Base-by-base conservation (phyloP, 2,329 filamentous ascomycete genomes). In the Claviceps sorghi region DNA sequence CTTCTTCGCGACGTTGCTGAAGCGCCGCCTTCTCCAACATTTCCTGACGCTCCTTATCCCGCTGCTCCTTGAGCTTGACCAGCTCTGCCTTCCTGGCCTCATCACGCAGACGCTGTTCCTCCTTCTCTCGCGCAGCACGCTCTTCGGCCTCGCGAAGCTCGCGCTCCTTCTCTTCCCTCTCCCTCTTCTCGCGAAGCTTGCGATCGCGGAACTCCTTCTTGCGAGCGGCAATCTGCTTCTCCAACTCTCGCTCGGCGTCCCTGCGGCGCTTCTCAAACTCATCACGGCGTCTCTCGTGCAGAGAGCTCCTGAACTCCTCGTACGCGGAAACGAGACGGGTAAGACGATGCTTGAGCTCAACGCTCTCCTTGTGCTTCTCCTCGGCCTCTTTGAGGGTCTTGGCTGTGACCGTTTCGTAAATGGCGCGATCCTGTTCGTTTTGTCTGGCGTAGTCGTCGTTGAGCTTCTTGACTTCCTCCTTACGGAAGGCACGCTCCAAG, bases 191-290 rank as follows among this genome's bases (percentile, higher is more conserved):
- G 53, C 85, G 82, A 52, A 87, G 78, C 67, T 84, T 84, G 60
- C 82, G 81, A 65, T 96, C 91, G 61, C 86, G 84, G 63, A 86
- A 82, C 67, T 96, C 89, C 77, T 88, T 91, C 71, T 89, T 83
- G 63, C 93, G 87, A 58, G 82, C 79, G 41, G 84, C 80, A 70
- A 96, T 95, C 73, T 94, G 88, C 69, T 85, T 86, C 74, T 97
- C 87, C 54, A 97, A 79, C 66, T 98, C 93, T 58, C 85, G 83
- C 75, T 97, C 89, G 34, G 93, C 93, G 63, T 88, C 84, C 67
- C 86, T 89, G 65, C 87, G 87, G 58, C 90, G 86, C 74, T 86
- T 91, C 77, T 97, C 93, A 60, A 97, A 98, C 69, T 97, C 89
- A 61, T 95, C 86, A 64, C 88, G 88, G 61, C 91, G 87, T 64